Evolutionary conservation across 352 stramenopile genomes (phyloP).

Genomic region (Phytopythium delawarense): DNA sequence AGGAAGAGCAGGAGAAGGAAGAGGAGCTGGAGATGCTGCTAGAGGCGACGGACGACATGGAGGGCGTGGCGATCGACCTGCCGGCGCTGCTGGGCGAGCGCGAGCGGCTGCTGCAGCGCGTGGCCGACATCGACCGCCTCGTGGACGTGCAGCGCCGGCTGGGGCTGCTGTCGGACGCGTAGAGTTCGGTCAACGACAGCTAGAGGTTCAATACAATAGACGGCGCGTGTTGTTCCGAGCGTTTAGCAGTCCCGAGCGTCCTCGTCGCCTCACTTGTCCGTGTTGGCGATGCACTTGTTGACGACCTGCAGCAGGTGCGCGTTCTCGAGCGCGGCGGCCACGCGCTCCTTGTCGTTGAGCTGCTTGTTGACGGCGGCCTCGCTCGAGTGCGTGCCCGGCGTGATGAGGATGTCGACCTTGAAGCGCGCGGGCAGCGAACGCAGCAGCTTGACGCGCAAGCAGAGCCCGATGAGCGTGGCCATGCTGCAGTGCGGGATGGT

Average conservation of each 20-base stretch:
- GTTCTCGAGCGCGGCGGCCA: constrained; percentile 95
- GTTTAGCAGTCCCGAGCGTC: neutral
- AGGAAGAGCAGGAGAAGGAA: neutral
- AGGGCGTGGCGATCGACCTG: constrained; percentile 10
- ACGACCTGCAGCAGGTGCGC: constrained; percentile 94
- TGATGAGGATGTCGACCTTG: constrained; percentile 94
- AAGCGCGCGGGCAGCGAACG: constrained; percentile 91
- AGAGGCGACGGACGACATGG: neutral
- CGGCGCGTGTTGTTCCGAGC: neutral
- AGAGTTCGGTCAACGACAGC: neutral
- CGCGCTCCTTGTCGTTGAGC: constrained; percentile 96
- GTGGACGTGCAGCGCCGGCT: constrained; percentile 15
- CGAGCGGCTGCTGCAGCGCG: constrained; percentile 26
- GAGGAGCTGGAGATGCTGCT: neutral
- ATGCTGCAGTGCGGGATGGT: constrained; percentile 98
- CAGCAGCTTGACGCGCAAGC: constrained; percentile 94
- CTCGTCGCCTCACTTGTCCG: constrained; percentile 61
- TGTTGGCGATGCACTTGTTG: constrained; percentile 95
- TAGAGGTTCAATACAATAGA: constrained; percentile 10
- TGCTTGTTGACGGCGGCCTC: constrained; percentile 97
- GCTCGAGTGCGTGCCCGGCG: constrained; percentile 92
- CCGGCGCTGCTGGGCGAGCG: constrained; percentile 31
- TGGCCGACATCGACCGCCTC: constrained; percentile 35
- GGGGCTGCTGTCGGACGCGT: neutral
- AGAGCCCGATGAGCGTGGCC: constrained; percentile 96